These are phyloP conservation scores for Cetraspora pellucida DNA, from an alignment of 192 early-diverging fungal genomes.

Conservation along the genomic window DNA sequence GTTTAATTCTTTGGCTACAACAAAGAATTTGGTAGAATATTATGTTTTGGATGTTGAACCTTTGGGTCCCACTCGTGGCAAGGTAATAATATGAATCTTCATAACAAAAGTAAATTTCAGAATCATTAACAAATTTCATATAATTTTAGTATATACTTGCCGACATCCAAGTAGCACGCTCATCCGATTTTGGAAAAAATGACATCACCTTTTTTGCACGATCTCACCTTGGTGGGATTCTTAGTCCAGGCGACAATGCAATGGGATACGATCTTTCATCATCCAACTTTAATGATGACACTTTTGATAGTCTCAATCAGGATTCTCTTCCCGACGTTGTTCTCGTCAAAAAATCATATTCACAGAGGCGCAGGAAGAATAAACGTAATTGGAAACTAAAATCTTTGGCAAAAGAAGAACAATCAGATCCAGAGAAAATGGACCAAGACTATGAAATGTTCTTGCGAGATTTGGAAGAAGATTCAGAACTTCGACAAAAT, in stretches of 20 bases:
- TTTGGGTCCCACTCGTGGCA: constrained; percentile 72
- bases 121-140: background rate
- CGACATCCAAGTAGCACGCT: constrained; percentile 82
- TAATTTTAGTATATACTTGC: constrained; percentile 66
- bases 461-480: constrained; percentile 97
- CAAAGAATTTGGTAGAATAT: constrained; percentile 86
- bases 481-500: constrained; percentile 91
- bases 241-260: constrained; percentile 89
- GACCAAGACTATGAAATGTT: constrained; percentile 95
- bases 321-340: constrained; percentile 84
- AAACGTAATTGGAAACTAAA: constrained; percentile 92
- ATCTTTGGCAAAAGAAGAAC: constrained; percentile 85
- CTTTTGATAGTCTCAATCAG: constrained; percentile 72
- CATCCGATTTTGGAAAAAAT: constrained; percentile 78
- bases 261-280: constrained; percentile 88
- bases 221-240: constrained; percentile 88
- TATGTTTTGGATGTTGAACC: constrained; percentile 94
- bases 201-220: constrained; percentile 86
- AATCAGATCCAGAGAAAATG: constrained; percentile 73
- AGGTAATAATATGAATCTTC: constrained; percentile 33
- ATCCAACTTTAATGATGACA: constrained; percentile 89
- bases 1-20: constrained; percentile 73
- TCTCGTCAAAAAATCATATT: constrained; percentile 90
- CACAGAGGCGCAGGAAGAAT: constrained; percentile 84
- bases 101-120: background rate